These are phyloP conservation scores for Coemansia sp. DNA, from an alignment of 192 early-diverging fungal genomes.

Conservation along the genomic window DNA sequence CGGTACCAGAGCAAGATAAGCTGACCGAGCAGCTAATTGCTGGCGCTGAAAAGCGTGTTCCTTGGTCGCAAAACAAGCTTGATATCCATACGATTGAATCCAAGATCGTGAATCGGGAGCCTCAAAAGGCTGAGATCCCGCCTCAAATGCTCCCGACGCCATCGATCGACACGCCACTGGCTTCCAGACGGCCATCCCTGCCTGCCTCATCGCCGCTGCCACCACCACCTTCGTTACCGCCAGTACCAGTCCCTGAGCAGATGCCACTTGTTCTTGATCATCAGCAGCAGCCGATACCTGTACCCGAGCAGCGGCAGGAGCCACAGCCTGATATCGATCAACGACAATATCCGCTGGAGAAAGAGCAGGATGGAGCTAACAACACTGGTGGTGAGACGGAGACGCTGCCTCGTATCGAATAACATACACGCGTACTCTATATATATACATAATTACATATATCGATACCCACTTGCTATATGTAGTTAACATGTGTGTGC, in stretches of 20 bases:
- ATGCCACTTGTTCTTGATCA: not conserved
- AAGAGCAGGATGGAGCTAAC: not conserved
- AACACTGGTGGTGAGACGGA: not conserved
- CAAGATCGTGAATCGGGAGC: conserved; percentile 28
- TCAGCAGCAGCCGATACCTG: not conserved
- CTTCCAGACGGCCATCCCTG: conserved; percentile 4
- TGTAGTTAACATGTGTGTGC: not conserved
- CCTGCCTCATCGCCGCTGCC: conserved; percentile 9
- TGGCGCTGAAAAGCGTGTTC: conserved; percentile 51
- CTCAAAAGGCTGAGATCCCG: conserved; percentile 19
- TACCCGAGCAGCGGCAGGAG: not conserved
- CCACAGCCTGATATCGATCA: not conserved
- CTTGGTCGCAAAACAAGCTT: conserved; percentile 54
- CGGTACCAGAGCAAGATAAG: conserved; percentile 21
- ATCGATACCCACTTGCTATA: not conserved
- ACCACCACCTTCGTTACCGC: not conserved
- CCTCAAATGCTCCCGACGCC: conserved; percentile 18
- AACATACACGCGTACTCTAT: conserved; percentile 11
- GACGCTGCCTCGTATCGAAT: not conserved
- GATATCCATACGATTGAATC: conserved; percentile 53
- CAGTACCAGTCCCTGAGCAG: not conserved
- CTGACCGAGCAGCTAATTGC: conserved; percentile 48
- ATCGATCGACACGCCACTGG: conserved; percentile 2
- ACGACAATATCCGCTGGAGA: too few relatives aligned
- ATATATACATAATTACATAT: not conserved